These are phyloP conservation scores for Dimocarpus longan DNA, from an alignment of 345 rosid genomes.

Conservation along the genomic window DNA sequence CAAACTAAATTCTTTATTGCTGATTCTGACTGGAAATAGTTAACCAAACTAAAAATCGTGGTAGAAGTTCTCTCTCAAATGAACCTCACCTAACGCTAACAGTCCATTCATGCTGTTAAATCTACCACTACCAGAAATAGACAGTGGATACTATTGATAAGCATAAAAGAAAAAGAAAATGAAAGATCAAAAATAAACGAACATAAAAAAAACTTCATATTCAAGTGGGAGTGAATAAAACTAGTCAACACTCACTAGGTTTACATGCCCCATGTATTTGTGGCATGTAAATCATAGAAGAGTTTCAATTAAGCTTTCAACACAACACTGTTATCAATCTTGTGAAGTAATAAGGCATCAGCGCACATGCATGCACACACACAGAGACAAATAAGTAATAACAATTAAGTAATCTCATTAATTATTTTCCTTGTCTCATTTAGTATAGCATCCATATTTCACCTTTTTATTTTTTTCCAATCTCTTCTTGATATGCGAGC, in stretches of 20 bases:
- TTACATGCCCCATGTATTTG: neutral
- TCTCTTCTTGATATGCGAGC: neutral
- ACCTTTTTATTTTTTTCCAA: no score
- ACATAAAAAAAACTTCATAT: neutral
- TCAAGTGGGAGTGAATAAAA: neutral
- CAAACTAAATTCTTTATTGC: no score
- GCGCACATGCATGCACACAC: neutral
- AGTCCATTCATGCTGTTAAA: neutral
- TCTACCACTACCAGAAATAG: neutral
- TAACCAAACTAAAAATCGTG: neutral
- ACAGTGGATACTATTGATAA: neutral
- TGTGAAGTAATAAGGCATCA: neutral
- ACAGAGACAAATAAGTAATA: neutral
- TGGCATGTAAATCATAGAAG: neutral
- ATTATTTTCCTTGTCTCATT: no score
- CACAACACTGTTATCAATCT: neutral
- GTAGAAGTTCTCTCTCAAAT: neutral
- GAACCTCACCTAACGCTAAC: neutral
- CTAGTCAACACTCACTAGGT: neutral
- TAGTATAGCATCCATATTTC: no score
- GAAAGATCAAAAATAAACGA: neutral
- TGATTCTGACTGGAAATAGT: neutral
- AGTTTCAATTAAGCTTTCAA: neutral
- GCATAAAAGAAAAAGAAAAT: neutral
- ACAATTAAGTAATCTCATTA: no score